Evolutionary conservation across 2,329 filamentous ascomycete genomes (phyloP).

Genomic region (Cladosporium cucumerinum): DNA sequence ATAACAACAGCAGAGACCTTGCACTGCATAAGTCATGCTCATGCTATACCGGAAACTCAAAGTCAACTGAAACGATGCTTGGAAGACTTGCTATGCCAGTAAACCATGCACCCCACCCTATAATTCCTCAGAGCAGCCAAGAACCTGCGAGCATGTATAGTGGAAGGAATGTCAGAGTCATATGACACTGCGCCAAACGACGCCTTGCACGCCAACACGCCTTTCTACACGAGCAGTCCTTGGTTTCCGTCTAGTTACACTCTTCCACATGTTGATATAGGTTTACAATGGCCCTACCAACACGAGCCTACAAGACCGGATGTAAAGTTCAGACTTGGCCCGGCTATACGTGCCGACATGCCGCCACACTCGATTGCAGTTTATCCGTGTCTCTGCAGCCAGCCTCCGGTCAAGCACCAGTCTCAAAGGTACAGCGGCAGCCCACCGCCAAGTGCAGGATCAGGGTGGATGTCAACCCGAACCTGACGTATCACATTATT

Average conservation of each 20-base stretch:
- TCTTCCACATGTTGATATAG: neutral
- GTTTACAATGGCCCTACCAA: neutral
- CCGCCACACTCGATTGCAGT: neutral
- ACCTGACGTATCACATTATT: constrained; percentile 1
- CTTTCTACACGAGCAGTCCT: neutral
- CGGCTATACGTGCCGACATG: constrained; percentile 1
- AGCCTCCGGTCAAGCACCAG: neutral
- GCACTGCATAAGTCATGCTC: neutral
- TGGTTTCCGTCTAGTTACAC: neutral
- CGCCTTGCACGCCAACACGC: neutral
- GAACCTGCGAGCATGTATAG: neutral
- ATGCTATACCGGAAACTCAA: neutral
- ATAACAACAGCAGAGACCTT: neutral
- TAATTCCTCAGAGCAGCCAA: neutral
- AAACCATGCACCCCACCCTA: neutral
- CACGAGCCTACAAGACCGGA: neutral
- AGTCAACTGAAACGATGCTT: neutral
- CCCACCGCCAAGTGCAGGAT: neutral
- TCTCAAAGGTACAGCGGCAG: neutral
- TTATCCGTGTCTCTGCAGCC: neutral
- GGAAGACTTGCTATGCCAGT: neutral
- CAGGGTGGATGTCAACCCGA: constrained; percentile 3
- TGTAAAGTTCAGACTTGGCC: neutral
- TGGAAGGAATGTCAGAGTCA: neutral
- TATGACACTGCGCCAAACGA: neutral